Percentiles rank a stretch among this genome's conserved stretches.
phyloP scores from a whole-genome alignment of 73 alveolate species.

The Breviolum minutum region DNA sequence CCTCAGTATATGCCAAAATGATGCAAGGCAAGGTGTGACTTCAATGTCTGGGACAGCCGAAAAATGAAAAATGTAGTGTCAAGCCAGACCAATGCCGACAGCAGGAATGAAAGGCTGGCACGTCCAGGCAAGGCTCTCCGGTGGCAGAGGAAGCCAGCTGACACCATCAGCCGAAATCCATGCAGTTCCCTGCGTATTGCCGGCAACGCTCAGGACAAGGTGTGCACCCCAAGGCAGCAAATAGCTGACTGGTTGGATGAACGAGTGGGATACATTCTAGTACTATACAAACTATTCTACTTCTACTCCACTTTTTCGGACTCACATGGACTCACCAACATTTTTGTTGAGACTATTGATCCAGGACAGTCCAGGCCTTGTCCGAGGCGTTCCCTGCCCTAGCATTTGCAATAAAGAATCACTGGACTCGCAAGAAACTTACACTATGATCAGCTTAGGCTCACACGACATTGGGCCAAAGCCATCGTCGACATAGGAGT shows the following conservation, averaged over 20 bases:
- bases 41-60: no score
- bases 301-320: no score
- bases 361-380: background rate
- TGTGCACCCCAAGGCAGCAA: no score
- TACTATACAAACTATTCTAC: no score
- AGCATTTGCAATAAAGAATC: background rate
- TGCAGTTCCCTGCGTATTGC: conserved; percentile 18
- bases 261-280: no score
- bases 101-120: background rate
- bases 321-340: no score
- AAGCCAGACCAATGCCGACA: background rate
- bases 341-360: no score
- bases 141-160: conserved; percentile 34
- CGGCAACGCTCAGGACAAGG: no score
- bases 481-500: conserved; percentile 56
- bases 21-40: no score
- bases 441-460: background rate
- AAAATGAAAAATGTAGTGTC: no score
- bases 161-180: conserved; percentile 66
- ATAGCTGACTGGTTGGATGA: no score
- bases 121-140: conserved; percentile 84
- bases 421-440: background rate
- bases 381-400: conserved; percentile 38
- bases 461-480: conserved; percentile 40
- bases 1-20: background rate